Conservation (phyloP, 768 basidiomycete genomes). For the Naganishia friedmannii region DNA sequence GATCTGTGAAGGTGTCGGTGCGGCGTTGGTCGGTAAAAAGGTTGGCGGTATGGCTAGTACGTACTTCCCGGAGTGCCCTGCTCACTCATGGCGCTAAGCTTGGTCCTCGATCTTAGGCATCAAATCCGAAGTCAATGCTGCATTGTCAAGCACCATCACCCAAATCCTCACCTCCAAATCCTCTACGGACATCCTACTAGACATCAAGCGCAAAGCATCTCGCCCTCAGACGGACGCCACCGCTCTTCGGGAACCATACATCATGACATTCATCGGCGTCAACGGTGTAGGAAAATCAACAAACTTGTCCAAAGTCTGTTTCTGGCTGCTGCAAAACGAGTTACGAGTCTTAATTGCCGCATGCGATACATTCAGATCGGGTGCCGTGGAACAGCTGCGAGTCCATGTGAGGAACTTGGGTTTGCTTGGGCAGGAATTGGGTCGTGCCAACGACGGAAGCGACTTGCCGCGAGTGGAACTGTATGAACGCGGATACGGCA, state of each 20-base stretch:
- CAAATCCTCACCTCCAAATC: slow-evolving; percentile 94
- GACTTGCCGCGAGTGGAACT: slow-evolving; percentile 67
- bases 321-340: slow-evolving; percentile 97
- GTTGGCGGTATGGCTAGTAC: slow-evolving; percentile 84
- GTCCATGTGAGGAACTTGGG: slow-evolving; percentile 94
- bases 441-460: slow-evolving; percentile 53
- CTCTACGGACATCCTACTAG: slow-evolving; percentile 89
- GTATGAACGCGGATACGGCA: slow-evolving; percentile 94
- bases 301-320: slow-evolving; percentile 95
- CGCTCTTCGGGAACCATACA: slow-evolving; percentile 67
- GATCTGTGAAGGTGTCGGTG: slow-evolving; percentile 90
- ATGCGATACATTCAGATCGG: slow-evolving; percentile 93
- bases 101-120: slow-evolving; percentile 61
- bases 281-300: slow-evolving; percentile 99
- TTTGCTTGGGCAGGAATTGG: slow-evolving; percentile 64
- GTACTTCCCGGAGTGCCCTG: slow-evolving; percentile 37
- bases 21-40: slow-evolving; percentile 82
- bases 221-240: slow-evolving; percentile 57
- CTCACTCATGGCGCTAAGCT: background rate
- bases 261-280: slow-evolving; percentile 93
- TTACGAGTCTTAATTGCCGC: slow-evolving; percentile 92
- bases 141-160: slow-evolving; percentile 81
- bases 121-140: slow-evolving; percentile 74
- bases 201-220: slow-evolving; percentile 78
- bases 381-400: slow-evolving; percentile 94